Evolutionary conservation across 805 yeast genomes (phyloP).

Genomic region (Saturnispora saitoi): DNA sequence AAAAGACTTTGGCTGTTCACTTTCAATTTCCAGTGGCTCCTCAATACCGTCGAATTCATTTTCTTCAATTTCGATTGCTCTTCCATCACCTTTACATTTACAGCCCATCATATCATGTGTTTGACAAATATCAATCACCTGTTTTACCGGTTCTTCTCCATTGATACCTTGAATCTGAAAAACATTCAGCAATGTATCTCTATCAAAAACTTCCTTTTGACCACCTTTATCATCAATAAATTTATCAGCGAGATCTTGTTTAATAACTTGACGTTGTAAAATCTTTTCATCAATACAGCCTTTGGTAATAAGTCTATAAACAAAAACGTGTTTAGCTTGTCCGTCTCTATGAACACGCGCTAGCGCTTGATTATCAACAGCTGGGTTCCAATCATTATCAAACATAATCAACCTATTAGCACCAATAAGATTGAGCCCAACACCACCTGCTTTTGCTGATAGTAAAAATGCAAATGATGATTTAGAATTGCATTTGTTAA

Average conservation of each 20-base stretch:
- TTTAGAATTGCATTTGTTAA: constrained; percentile 42
- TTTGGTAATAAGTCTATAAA: constrained; percentile 76
- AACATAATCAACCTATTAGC: constrained; percentile 78
- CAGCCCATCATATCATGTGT: constrained; percentile 76
- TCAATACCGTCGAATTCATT: constrained; percentile 16
- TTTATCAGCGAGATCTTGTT: constrained; percentile 66
- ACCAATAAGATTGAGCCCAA: constrained; percentile 83
- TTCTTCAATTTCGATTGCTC: constrained; percentile 7
- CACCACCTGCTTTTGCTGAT: constrained; percentile 90
- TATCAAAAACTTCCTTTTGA: constrained; percentile 60
- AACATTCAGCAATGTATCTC: constrained; percentile 61
- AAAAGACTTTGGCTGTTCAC: constrained; percentile 33
- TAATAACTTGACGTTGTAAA: constrained; percentile 82
- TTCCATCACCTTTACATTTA: constrained; percentile 50
- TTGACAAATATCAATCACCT: constrained; percentile 38
- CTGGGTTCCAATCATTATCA: constrained; percentile 97
- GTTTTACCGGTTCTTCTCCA: constrained; percentile 21
- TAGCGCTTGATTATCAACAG: constrained; percentile 89
- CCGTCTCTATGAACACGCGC: constrained; percentile 95
- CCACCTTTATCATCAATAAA: constrained; percentile 40
- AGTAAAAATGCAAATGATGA: constrained; percentile 57
- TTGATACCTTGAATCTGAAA: constrained; percentile 41
- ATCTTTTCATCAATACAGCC: constrained; percentile 95
- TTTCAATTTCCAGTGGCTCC: neutral
- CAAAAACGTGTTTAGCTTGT: constrained; percentile 65